Base-by-base conservation (phyloP, 345 rosid genomes). In the Salix brachista region DNA sequence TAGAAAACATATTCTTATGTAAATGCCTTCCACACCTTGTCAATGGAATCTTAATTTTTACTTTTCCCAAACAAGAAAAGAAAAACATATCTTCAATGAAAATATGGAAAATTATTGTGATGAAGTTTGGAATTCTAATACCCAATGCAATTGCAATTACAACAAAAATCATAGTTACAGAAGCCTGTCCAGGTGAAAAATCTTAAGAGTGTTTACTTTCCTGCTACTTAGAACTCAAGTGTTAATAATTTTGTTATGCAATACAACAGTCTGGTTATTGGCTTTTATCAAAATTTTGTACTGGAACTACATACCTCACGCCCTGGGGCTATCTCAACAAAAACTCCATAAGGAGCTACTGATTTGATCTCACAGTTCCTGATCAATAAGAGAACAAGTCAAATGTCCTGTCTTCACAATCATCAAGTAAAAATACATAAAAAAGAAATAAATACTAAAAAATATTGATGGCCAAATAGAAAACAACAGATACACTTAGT, bases 241-340 rank as follows among this genome's bases (percentile, higher is more conserved):
- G 13, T 58, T 58, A 58, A 58, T 58, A 58, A 58, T 58, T 58
- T 58, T 46, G 52, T 46, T 13, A 14, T 46, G 28, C 28, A n/a
- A 58, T n/a, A n/a, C 62, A n/a, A 56, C 25, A n/a, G 28, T n/a
- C 12, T 9, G 28, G 62, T n/a, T 11, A 9, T 58, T 9, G 28
- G 25, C 28, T 41, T 68, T 21, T 39, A 68, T 25, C 19, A 68
- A 68, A 66, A n/a, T 41, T 68, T 18, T 68, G 16, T 3, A 68
- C 10, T 4, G 9, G 28, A 78, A 80, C 44, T 41, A 80, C 30
- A 41, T 90, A 92, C 97, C 97, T 96, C 98, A 26, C 95, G 92
- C 32, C 99, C 97, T 2, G 98, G 97, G 2, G 96, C 91, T 81
- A 96, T 93, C 96, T 96, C 99, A 42, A 96, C 95, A 80, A 96